Percentiles rank a stretch among this genome's conserved stretches.
Conservation (phyloP, 371 early-diverging fungal species). For the Mortierella sp. region DNA sequence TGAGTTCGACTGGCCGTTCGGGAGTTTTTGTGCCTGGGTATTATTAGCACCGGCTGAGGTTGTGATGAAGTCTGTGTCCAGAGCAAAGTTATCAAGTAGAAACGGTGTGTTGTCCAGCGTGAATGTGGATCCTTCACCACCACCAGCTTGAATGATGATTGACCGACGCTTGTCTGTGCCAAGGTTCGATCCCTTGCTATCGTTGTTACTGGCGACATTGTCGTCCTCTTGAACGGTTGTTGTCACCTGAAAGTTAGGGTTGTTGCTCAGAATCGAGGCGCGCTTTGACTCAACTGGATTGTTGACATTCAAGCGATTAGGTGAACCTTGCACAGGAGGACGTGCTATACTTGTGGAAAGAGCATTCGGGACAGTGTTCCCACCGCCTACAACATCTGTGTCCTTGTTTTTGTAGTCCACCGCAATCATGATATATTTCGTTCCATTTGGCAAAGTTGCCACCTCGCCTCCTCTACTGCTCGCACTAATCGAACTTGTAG, state of each 20-base stretch:
- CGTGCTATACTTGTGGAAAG: background rate
- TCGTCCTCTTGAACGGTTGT: conserved; percentile 24
- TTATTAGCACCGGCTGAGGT: background rate
- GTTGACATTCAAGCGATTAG: conserved; percentile 22
- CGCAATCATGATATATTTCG: conserved; percentile 13
- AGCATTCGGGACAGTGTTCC: background rate
- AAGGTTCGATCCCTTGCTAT: background rate
- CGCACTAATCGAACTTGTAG: conserved; percentile 22
- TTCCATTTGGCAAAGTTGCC: conserved; percentile 39
- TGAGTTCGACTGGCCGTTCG: background rate
- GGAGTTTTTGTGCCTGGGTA: background rate
- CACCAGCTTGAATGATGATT: conserved; percentile 38
- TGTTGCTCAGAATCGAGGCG: conserved; percentile 14
- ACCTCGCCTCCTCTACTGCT: conserved; percentile 19
- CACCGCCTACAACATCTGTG: background rate
- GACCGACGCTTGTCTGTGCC: conserved; percentile 34
- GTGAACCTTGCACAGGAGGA: background rate
- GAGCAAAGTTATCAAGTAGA: conserved; percentile 49
- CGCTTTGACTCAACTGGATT: conserved; percentile 5
- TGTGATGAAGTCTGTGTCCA: conserved; percentile 38
- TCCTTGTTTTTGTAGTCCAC: conserved; percentile 33
- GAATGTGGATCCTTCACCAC: conserved; percentile 49
- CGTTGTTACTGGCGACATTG: conserved; percentile 1
- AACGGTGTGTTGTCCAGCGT: conserved; percentile 44
- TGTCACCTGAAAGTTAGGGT: conserved; percentile 24